Evolutionary conservation across 2,329 filamentous ascomycete genomes (phyloP).

Genomic region (Zymoseptoria pseudotritici): DNA sequence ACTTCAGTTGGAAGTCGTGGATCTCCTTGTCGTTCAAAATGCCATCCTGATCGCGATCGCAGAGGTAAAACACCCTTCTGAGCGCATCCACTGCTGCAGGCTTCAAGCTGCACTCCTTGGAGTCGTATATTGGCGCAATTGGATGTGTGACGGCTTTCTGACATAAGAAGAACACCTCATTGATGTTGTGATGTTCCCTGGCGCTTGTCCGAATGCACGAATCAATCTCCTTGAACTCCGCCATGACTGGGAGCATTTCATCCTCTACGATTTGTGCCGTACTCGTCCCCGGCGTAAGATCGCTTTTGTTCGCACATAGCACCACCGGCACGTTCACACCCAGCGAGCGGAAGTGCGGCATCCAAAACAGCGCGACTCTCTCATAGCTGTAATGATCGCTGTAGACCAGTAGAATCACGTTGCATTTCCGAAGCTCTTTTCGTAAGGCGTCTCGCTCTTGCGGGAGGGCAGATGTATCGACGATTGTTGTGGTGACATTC

Average conservation of each 20-base stretch:
- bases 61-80: conserved; percentile 87
- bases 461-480: conserved; percentile 92
- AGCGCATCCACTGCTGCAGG: conserved; percentile 80
- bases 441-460: conserved; percentile 85
- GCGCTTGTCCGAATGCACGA: conserved; percentile 94
- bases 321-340: conserved; percentile 99
- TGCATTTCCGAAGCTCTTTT: conserved; percentile 92
- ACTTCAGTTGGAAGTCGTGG: conserved; percentile 80
- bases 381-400: conserved; percentile 99
- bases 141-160: conserved; percentile 97
- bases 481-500: conserved; percentile 93
- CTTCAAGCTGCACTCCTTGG: conserved; percentile 81
- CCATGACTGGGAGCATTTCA: conserved; percentile 84
- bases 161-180: conserved; percentile 91
- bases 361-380: conserved; percentile 92
- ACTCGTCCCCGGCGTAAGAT: conserved; percentile 62
- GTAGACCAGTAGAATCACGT: conserved; percentile 94
- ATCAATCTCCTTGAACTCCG: conserved; percentile 97
- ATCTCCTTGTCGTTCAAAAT: conserved; percentile 86
- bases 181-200: conserved; percentile 85
- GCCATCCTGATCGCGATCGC: conserved; percentile 93
- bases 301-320: conserved; percentile 95
- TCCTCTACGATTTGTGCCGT: conserved; percentile 85
- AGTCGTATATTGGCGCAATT: conserved; percentile 91
- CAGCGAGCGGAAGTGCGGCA: conserved; percentile 93